These are phyloP conservation scores for Strobilomyces dryophilus DNA, from an alignment of 768 basidiomycete species.

Conservation along the genomic window DNA sequence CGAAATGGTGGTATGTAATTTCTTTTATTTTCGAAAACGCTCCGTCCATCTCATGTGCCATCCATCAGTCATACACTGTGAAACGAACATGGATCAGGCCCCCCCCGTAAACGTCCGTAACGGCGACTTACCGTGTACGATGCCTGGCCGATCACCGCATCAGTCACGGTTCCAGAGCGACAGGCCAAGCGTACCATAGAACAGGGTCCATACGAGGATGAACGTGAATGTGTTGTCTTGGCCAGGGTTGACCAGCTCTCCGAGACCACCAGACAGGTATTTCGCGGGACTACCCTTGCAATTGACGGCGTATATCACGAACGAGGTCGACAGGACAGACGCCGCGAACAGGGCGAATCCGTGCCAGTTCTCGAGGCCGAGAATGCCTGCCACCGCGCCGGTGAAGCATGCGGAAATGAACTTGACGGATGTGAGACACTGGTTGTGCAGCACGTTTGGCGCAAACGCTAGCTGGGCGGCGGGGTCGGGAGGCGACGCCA, in stretches of 20 bases:
- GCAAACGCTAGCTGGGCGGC: constrained; percentile 60
- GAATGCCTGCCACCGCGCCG: constrained; percentile 83
- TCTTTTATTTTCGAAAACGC: neutral
- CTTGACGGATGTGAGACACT: constrained; percentile 60
- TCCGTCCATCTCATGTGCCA: neutral
- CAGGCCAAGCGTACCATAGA: constrained; percentile 63
- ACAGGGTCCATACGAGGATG: constrained; percentile 89
- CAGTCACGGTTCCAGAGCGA: constrained; percentile 2
- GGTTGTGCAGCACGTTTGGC: constrained; percentile 65
- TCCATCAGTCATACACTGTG: constrained; percentile 38
- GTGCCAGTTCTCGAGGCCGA: constrained; percentile 80
- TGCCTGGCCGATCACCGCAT: constrained; percentile 28
- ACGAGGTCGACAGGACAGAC: constrained; percentile 64
- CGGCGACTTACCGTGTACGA: constrained; percentile 43
- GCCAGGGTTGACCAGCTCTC: constrained; percentile 75
- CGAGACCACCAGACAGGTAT: constrained; percentile 58
- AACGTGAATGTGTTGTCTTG: constrained; percentile 92
- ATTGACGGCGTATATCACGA: constrained; percentile 63
- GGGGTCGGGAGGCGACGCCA: constrained; percentile 47
- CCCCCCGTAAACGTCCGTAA: neutral
- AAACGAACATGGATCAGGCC: constrained; percentile 11
- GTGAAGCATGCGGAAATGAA: constrained; percentile 82
- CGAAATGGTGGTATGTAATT: neutral
- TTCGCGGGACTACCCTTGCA: constrained; percentile 62
- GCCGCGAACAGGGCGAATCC: constrained; percentile 78